These are phyloP conservation scores for Corymbia citriodora DNA, from an alignment of 441 rosid genomes.

Conservation along the genomic window DNA sequence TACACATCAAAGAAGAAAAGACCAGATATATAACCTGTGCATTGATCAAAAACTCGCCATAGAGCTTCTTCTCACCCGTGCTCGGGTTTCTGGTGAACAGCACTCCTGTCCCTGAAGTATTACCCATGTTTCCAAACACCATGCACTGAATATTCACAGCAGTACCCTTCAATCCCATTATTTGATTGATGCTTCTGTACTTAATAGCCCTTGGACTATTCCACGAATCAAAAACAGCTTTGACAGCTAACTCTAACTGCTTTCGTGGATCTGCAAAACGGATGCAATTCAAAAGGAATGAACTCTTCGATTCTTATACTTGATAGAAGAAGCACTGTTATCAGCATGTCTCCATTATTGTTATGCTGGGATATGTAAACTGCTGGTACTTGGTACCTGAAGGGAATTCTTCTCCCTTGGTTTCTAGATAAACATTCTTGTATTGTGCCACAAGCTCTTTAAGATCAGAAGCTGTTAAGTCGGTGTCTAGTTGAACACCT, in stretches of 20 bases:
- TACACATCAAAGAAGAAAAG: background rate
- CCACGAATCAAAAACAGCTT: slow-evolving; percentile 94
- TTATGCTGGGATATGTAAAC: background rate
- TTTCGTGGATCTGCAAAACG: slow-evolving; percentile 55
- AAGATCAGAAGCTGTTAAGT: slow-evolving; percentile 65
- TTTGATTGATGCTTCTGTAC: slow-evolving; percentile 86
- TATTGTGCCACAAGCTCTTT: slow-evolving; percentile 79
- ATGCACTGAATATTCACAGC: slow-evolving; percentile 92
- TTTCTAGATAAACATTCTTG: slow-evolving; percentile 65
- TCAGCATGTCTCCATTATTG: background rate
- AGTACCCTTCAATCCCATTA: slow-evolving; percentile 83
- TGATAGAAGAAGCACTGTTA: background rate
- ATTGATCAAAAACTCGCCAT: slow-evolving; percentile 87
- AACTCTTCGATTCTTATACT: background rate
- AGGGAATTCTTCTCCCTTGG: slow-evolving; percentile 71
- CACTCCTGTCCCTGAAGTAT: slow-evolving; percentile 93
- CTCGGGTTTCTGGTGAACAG: slow-evolving; percentile 93
- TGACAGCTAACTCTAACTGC: slow-evolving; percentile 63
- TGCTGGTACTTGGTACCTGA: slow-evolving; percentile 42
- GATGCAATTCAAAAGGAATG: background rate
- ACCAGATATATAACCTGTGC: slow-evolving; percentile 58
- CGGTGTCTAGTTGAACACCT: slow-evolving; percentile 62
- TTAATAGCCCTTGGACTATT: slow-evolving; percentile 79
- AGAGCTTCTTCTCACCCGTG: slow-evolving; percentile 88
- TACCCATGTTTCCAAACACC: slow-evolving; percentile 97